These are phyloP conservation scores for Xylaria arbuscula DNA, from an alignment of 2,329 filamentous ascomycete genomes.

Conservation along the genomic window DNA sequence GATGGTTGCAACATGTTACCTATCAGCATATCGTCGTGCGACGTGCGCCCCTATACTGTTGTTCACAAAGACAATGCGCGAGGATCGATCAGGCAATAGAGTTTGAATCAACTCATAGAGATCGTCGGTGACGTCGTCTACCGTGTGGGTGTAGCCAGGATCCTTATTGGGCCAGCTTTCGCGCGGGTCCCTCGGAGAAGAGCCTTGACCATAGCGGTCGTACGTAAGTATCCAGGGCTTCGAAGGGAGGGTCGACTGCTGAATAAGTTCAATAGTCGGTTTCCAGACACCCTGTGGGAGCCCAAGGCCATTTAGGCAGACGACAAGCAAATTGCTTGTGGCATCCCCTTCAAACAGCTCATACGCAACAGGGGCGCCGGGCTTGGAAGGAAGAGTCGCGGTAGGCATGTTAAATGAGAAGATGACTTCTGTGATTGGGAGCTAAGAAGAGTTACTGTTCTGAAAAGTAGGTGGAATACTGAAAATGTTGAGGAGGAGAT, in stretches of 20 bases:
- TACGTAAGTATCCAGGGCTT: slow-evolving; percentile 50
- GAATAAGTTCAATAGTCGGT: slow-evolving; percentile 44
- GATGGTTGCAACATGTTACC: slow-evolving; percentile 23
- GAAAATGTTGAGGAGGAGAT: too few species aligned
- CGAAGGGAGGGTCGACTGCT: slow-evolving; percentile 23
- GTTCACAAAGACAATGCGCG: slow-evolving; percentile 45
- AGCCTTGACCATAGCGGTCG: slow-evolving; percentile 46
- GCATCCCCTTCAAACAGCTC: slow-evolving; percentile 45
- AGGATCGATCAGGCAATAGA: slow-evolving; percentile 35
- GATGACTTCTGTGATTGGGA: neutral
- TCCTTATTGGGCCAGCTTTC: slow-evolving; percentile 43
- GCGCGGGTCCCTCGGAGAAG: slow-evolving; percentile 41
- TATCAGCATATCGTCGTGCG: slow-evolving; percentile 48
- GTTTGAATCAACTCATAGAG: slow-evolving; percentile 46
- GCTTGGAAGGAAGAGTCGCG: slow-evolving; percentile 47
- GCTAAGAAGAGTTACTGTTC: neutral
- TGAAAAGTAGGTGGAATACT: neutral
- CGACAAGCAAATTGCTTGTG: slow-evolving; percentile 42
- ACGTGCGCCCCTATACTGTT: slow-evolving; percentile 50
- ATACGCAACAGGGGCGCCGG: slow-evolving; percentile 47
- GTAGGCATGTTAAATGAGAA: slow-evolving; percentile 34
- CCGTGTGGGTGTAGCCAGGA: slow-evolving; percentile 35
- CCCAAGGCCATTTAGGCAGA: slow-evolving; percentile 49
- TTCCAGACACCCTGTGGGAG: slow-evolving; percentile 47
- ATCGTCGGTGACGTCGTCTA: slow-evolving; percentile 41